phyloP scores from a whole-genome alignment of 2,329 filamentous ascomycete species.

The Venturia asperata region DNA sequence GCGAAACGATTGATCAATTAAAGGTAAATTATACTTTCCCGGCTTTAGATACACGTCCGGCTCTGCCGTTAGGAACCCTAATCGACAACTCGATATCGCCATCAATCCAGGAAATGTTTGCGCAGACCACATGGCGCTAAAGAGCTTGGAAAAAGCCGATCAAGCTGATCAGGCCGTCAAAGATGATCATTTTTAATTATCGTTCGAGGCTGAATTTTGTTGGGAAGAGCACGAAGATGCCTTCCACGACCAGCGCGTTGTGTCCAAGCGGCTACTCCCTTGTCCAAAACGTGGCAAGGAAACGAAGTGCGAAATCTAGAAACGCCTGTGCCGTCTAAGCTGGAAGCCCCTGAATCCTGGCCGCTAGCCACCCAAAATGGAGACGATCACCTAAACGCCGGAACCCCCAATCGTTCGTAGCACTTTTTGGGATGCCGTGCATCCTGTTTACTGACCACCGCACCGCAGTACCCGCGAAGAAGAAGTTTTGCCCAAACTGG shows the following conservation, averaged over 20 bases:
- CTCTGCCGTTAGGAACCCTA: neutral
- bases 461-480: neutral
- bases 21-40: neutral
- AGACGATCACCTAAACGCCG: neutral
- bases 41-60: neutral
- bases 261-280: no score
- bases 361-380: no score
- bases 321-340: no score
- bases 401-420: neutral
- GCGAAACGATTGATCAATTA: neutral
- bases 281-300: no score
- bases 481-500: neutral
- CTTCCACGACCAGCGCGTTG: no score
- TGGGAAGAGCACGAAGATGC: no score
- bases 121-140: neutral
- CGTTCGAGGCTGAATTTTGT: no score
- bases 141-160: no score
- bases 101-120: neutral
- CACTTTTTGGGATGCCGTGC: neutral
- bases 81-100: neutral
- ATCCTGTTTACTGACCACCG: neutral
- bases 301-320: no score
- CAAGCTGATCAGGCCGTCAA: neutral
- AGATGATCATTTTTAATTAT: no score
- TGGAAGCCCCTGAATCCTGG: no score